Evolutionary conservation across 192 early-diverging fungal species (phyloP).

Genomic region (Kappamyces sp.): DNA sequence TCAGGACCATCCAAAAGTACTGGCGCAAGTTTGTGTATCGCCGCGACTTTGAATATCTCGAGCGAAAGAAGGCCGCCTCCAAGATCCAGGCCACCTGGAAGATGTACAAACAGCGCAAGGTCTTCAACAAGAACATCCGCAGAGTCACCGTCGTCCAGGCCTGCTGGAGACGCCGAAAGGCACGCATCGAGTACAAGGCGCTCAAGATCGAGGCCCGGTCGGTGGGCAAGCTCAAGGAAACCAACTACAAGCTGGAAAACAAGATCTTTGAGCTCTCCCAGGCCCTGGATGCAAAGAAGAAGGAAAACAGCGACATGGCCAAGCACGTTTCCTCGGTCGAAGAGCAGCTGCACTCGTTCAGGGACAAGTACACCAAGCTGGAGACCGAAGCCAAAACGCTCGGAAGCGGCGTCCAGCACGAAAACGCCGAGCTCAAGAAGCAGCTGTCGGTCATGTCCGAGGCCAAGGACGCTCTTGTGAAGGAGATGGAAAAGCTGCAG

Average conservation of each 20-base stretch:
- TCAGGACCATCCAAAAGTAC: constrained; percentile 36
- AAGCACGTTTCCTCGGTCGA: constrained; percentile 59
- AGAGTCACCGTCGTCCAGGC: constrained; percentile 76
- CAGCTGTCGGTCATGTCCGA: constrained; percentile 50
- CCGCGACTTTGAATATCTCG: constrained; percentile 43
- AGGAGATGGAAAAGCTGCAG: constrained; percentile 53
- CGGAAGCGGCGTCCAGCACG: constrained; percentile 38
- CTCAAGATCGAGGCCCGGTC: constrained; percentile 82
- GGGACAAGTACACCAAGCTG: constrained; percentile 64
- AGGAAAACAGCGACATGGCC: constrained; percentile 60
- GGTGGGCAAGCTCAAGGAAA: constrained; percentile 88
- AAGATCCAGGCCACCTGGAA: constrained; percentile 72
- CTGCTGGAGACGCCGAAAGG: constrained; percentile 65
- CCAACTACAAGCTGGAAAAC: constrained; percentile 87
- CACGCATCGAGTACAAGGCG: constrained; percentile 59
- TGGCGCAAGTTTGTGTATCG: constrained; percentile 43
- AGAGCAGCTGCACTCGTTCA: constrained; percentile 57
- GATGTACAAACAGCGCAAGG: constrained; percentile 53
- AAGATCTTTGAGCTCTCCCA: constrained; percentile 95
- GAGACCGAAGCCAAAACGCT: constrained; percentile 50
- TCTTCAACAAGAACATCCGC: constrained; percentile 45
- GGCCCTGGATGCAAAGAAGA: constrained; percentile 54
- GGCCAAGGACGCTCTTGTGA: constrained; percentile 50
- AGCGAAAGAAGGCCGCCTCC: constrained; percentile 64
- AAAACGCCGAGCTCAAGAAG: constrained; percentile 54